Conservation (phyloP, 139 green algal genomes). For the Chlamydomonas applanata region DNA sequence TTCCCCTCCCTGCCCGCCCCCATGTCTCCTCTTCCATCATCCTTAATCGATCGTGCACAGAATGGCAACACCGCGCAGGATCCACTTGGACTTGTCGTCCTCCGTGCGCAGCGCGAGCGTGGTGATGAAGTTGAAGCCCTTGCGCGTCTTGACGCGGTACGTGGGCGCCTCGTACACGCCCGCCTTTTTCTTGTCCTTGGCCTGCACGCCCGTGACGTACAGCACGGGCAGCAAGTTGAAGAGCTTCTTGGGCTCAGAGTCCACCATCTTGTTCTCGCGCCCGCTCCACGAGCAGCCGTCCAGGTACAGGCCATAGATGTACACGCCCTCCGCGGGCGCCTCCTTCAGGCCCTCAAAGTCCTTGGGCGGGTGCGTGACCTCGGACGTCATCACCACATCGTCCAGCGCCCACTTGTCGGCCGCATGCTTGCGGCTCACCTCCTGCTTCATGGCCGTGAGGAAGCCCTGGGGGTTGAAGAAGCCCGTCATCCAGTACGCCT, state of each 20-base stretch:
- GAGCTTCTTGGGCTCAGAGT: conserved; percentile 91
- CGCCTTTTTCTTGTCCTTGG: conserved; percentile 72
- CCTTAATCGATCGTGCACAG: conserved; percentile 84
- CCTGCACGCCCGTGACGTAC: conserved; percentile 82
- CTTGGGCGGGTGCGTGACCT: conserved; percentile 85
- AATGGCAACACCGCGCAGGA: conserved; percentile 80
- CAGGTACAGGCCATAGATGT: conserved; percentile 90
- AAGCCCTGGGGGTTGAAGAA: conserved; percentile 96
- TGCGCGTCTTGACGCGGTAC: conserved; percentile 85
- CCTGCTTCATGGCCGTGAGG: conserved; percentile 92
- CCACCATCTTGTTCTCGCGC: conserved; percentile 82
- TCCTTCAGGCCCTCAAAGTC: conserved; percentile 83
- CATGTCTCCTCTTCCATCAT: too few species aligned
- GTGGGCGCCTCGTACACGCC: conserved; percentile 75
- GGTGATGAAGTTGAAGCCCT: conserved; percentile 85
- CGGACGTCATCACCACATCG: conserved; percentile 87
- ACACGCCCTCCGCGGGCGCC: conserved; percentile 83
- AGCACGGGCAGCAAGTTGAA: conserved; percentile 84
- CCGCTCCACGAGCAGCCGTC: conserved; percentile 90
- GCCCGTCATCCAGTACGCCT: conserved; percentile 90
- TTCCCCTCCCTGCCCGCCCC: too few species aligned
- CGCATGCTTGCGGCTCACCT: conserved; percentile 84
- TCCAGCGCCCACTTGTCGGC: conserved; percentile 94
- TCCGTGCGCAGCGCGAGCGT: conserved; percentile 83
- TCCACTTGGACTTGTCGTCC: conserved; percentile 83